Conservation (phyloP, 2,329 filamentous ascomycete genomes). For the Colletotrichum sp. region DNA sequence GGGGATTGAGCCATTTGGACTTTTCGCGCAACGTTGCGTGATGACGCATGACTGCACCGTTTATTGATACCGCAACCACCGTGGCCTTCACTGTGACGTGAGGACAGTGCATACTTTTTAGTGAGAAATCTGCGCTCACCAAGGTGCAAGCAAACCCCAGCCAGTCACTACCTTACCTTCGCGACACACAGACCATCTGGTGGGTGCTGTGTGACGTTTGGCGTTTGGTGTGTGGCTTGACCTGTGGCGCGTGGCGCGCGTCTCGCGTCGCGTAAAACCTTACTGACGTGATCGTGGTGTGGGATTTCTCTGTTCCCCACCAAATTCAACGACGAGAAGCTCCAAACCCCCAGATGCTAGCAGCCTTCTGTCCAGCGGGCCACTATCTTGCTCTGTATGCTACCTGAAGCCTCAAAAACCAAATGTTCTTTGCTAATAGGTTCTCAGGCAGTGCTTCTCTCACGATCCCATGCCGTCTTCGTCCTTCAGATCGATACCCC, state of each 20-base stretch:
- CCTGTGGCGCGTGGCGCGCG: background rate
- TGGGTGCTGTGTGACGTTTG: no score
- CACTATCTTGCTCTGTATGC: background rate
- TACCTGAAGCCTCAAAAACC: background rate
- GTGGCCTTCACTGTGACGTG: no score
- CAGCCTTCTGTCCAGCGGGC: background rate
- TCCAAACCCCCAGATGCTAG: background rate
- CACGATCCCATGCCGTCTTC: no score
- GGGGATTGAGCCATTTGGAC: background rate
- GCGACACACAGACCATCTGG: no score
- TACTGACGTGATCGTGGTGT: background rate
- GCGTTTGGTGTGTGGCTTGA: background rate
- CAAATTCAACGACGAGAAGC: background rate
- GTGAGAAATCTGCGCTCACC: no score
- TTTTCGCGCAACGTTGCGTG: background rate
- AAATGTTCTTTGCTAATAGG: no score
- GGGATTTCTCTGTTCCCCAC: background rate
- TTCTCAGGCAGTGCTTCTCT: no score
- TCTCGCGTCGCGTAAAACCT: background rate
- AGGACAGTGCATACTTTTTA: no score
- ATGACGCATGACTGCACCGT: background rate
- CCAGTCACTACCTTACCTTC: background rate
- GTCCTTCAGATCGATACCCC: no score
- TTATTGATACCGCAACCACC: no score
- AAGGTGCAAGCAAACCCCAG: no score